Base-by-base conservation (phyloP, 208 protist genomes). In the Leptomonas pyrrhocoris region DNA sequence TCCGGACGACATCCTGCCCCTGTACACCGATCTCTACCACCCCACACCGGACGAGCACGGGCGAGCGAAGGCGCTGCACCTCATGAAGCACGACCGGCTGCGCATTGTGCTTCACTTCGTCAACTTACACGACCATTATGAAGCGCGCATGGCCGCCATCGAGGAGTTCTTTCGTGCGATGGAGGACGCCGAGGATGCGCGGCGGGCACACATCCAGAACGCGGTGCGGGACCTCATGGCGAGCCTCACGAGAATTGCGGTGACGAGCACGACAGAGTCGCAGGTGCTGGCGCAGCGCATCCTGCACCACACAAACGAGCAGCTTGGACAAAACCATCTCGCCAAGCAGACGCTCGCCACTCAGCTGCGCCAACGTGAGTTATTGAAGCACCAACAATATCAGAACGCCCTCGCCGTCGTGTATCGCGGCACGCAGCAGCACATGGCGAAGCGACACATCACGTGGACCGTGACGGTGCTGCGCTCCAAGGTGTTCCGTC, bases 251-350 rank as follows among this genome's bases (percentile, higher is more conserved):
- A 77, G 80, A 30, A 92, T 94, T 61, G 86, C 85, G 49, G 92
- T 93, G 46, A 79, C 67, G 36, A 86, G 84, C 73, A 83, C 93
- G 12, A 89, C 74, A 45, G 85, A 72, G 28, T 90, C 89, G 18
- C 92, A 94, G 66, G 87, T 90, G 19, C 56, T 96, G 16, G 88
- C 86, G 25, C 92, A 96, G 81, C 86, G 87, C 21, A 82, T 84
- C 38, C 85, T 96, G 42, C 89, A 92, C 57, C 67, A 71, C 48
- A 80, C 81, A 9, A 96, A 96, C 65, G 81, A 86, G 38, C 71
- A 90, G 61, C 61, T 92, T 19, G 82, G 79, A 13, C 58, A 67
- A 49, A 94, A 89, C 68, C 74, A 91, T 49, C 57, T 83, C 13
- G 69, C 60, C n/a, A 79, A 77, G 43, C 77, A 81, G 38, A 83